Percentiles rank a stretch among this genome's conserved stretches.
These are phyloP conservation scores for Oldenlandia corymbosa DNA, from an alignment of 257 asterid species.

Conservation along the genomic window DNA sequence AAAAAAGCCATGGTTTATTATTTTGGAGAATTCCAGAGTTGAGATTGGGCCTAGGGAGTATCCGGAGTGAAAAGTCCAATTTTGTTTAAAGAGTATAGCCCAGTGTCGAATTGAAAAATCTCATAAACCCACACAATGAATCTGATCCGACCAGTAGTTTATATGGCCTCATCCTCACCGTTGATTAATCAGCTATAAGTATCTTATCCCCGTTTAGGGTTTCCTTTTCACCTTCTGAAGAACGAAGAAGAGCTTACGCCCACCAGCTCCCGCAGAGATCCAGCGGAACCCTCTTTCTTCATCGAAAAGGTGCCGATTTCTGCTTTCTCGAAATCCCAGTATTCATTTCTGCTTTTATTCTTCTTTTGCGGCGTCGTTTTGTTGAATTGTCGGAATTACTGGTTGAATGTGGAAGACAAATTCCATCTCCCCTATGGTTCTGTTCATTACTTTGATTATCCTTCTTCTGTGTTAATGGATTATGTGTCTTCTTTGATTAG, in stretches of 20 bases:
- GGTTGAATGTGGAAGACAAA: background rate
- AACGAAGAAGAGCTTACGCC: background rate
- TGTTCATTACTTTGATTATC: too few species aligned
- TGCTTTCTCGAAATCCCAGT: background rate
- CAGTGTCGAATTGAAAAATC: too few species aligned
- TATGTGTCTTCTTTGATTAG: too few species aligned
- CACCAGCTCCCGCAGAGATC: conserved; percentile 6
- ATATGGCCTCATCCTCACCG: conserved; percentile 1
- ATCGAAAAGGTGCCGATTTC: background rate
- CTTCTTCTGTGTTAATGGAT: too few species aligned
- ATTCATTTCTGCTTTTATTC: background rate
- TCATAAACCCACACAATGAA: too few species aligned
- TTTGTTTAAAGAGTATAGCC: too few species aligned
- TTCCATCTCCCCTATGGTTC: too few species aligned
- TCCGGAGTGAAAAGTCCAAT: too few species aligned
- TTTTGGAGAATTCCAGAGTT: too few species aligned
- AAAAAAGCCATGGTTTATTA: too few species aligned
- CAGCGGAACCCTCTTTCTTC: background rate
- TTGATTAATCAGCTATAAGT: background rate
- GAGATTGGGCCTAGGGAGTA: too few species aligned
- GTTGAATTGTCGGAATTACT: background rate
- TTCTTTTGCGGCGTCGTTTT: background rate
- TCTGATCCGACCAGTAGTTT: too few species aligned
- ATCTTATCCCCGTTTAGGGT: conserved; percentile 7
- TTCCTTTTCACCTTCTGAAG: background rate